phyloP scores from a whole-genome alignment of 2,329 filamentous ascomycete genomes.

The Diaporthe caulivora region DNA sequence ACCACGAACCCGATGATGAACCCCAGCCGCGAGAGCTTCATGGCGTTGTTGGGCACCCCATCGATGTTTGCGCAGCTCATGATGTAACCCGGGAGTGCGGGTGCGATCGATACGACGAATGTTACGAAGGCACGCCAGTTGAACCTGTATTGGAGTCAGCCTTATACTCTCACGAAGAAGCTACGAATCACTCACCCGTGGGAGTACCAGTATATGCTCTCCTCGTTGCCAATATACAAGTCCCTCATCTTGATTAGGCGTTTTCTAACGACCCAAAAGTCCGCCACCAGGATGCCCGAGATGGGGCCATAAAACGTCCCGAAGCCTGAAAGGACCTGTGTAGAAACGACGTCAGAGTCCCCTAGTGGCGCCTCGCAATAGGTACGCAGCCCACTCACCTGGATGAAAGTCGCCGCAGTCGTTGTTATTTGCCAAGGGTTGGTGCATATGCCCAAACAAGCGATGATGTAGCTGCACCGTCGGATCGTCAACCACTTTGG shows the following conservation, averaged over 20 bases:
- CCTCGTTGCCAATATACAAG: slow-evolving; percentile 40
- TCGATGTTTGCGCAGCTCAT: slow-evolving; percentile 33
- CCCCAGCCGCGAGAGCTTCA: slow-evolving; percentile 27
- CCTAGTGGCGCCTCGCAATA: too few relatives aligned
- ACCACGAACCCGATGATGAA: slow-evolving; percentile 32
- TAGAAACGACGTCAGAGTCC: slow-evolving; percentile 6
- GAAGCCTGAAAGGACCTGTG: slow-evolving; percentile 41
- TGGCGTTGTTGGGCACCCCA: slow-evolving; percentile 29
- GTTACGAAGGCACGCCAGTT: slow-evolving; percentile 41
- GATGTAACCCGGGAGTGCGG: slow-evolving; percentile 33
- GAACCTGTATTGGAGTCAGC: neutral
- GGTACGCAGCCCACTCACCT: neutral
- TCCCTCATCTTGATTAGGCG: slow-evolving; percentile 42
- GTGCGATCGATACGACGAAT: slow-evolving; percentile 31
- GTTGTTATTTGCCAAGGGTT: slow-evolving; percentile 37
- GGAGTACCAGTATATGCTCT: slow-evolving; percentile 43
- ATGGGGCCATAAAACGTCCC: slow-evolving; percentile 43
- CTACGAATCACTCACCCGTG: slow-evolving; percentile 8
- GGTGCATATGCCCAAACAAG: slow-evolving; percentile 25
- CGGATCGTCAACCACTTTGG: slow-evolving; percentile 33
- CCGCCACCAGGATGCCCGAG: slow-evolving; percentile 41
- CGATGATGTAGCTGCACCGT: slow-evolving; percentile 31
- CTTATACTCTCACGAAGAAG: neutral
- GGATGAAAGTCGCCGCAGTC: slow-evolving; percentile 33
- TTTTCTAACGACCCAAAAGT: slow-evolving; percentile 41